Percentiles rank a stretch among this genome's conserved stretches.
Conservation (phyloP, 2,329 filamentous ascomycete species). For the Penicillium sp. region DNA sequence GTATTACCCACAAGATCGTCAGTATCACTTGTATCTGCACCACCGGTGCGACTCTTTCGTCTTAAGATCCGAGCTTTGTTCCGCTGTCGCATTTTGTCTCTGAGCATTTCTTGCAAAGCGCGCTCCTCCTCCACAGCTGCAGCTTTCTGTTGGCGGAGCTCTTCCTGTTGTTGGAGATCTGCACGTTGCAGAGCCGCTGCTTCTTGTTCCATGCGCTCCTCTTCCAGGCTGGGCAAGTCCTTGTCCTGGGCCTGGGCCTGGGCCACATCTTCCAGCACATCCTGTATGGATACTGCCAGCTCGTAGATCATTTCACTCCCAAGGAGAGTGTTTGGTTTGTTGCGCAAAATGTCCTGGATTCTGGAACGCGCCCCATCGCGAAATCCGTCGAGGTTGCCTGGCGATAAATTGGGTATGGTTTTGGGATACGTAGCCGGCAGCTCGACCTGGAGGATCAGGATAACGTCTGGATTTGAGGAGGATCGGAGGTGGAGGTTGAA, state of each 20-base stretch:
- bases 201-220: constrained; percentile 83
- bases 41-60: constrained; percentile 40
- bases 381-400: constrained; percentile 66
- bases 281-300: constrained; percentile 61
- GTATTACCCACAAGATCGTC: constrained; percentile 34
- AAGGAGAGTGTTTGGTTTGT: constrained; percentile 65
- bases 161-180: constrained; percentile 54
- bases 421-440: constrained; percentile 91
- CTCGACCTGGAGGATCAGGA: constrained; percentile 72
- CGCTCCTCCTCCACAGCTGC: constrained; percentile 44
- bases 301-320: constrained; percentile 68
- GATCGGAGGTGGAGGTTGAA: constrained; percentile 81
- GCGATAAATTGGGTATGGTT: constrained; percentile 69
- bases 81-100: constrained; percentile 43
- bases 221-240: constrained; percentile 80
- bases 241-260: constrained; percentile 72
- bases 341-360: constrained; percentile 68
- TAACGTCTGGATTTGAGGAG: constrained; percentile 70
- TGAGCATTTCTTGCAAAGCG: constrained; percentile 39
- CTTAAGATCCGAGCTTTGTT: constrained; percentile 39
- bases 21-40: constrained; percentile 31
- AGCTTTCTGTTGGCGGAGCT: constrained; percentile 43
- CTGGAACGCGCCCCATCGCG: constrained; percentile 71
- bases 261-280: constrained; percentile 83
- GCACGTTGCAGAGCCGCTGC: constrained; percentile 63